Conservation (phyloP, 1,284 basidiomycete genomes). For the Cutaneotrichosporon sp. region DNA sequence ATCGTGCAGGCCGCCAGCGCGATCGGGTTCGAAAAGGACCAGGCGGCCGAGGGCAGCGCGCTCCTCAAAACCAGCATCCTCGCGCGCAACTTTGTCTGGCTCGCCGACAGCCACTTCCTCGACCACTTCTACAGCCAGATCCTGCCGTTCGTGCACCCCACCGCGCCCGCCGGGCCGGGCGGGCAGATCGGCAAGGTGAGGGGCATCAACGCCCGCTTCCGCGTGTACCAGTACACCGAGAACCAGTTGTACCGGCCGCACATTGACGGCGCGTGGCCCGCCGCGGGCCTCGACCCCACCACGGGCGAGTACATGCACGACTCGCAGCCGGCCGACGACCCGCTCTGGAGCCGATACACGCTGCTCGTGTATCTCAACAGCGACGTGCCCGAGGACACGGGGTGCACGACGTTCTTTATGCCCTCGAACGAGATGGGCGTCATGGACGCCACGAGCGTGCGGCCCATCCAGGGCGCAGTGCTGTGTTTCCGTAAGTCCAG, state of each 20-base stretch:
- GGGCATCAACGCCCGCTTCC: slow-evolving; percentile 60
- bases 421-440: slow-evolving; percentile 55
- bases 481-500: slow-evolving; percentile 59
- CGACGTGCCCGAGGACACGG: slow-evolving; percentile 54
- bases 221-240: slow-evolving; percentile 59
- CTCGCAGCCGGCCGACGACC: slow-evolving; percentile 48
- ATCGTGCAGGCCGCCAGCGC: slow-evolving; percentile 57
- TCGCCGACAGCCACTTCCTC: slow-evolving; percentile 58
- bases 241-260: slow-evolving; percentile 59
- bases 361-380: slow-evolving; percentile 62
- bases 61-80: slow-evolving; percentile 56
- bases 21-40: slow-evolving; percentile 59
- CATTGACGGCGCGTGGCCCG: slow-evolving; percentile 63
- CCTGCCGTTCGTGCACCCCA: slow-evolving; percentile 53
- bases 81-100: slow-evolving; percentile 61
- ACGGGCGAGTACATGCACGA: slow-evolving; percentile 61
- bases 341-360: slow-evolving; percentile 58
- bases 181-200: slow-evolving; percentile 54
- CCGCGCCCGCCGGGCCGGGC: slow-evolving; percentile 38
- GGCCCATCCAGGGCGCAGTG: slow-evolving; percentile 58
- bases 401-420: slow-evolving; percentile 62
- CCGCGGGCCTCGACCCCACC: slow-evolving; percentile 56
- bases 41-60: slow-evolving; percentile 58
- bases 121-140: slow-evolving; percentile 56
- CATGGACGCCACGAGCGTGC: slow-evolving; percentile 58